Conservation (phyloP, 2,329 filamentous ascomycete genomes). For the Rutstroemia sp. region DNA sequence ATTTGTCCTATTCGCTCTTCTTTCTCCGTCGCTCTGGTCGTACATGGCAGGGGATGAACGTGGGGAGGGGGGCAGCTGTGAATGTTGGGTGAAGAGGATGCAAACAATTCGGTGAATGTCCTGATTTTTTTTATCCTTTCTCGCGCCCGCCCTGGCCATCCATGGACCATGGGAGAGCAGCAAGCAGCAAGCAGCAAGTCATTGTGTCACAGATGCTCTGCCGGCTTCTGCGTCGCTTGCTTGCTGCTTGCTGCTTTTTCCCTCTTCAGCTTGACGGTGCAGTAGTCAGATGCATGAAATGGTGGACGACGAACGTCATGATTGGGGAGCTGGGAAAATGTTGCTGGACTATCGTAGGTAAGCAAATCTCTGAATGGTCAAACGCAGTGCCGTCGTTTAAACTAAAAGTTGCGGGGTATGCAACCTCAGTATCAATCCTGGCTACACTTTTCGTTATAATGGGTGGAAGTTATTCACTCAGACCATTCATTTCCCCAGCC, state of each 20-base stretch:
- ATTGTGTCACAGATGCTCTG: slow-evolving; percentile 1
- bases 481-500: neutral
- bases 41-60: slow-evolving; percentile 7
- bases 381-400: slow-evolving; percentile 8
- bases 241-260: neutral
- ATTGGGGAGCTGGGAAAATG: neutral
- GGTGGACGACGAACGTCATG: slow-evolving; percentile 4
- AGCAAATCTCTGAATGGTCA: slow-evolving; percentile 2
- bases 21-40: neutral
- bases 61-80: neutral
- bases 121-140: neutral
- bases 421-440: slow-evolving; percentile 1
- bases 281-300: slow-evolving; percentile 9
- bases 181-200: neutral
- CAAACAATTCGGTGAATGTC: slow-evolving; percentile 1
- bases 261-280: neutral
- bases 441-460: neutral
- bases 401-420: slow-evolving; percentile 9
- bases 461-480: neutral
- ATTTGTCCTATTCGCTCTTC: neutral
- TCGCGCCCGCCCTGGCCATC: neutral
- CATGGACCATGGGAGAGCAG: neutral
- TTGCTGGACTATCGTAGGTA: neutral
- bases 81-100: neutral
- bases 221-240: neutral